Percentiles rank a stretch among this genome's conserved stretches.
Conservation (phyloP, 140 eudicot genomes). For the Oenanthe javanica region DNA sequence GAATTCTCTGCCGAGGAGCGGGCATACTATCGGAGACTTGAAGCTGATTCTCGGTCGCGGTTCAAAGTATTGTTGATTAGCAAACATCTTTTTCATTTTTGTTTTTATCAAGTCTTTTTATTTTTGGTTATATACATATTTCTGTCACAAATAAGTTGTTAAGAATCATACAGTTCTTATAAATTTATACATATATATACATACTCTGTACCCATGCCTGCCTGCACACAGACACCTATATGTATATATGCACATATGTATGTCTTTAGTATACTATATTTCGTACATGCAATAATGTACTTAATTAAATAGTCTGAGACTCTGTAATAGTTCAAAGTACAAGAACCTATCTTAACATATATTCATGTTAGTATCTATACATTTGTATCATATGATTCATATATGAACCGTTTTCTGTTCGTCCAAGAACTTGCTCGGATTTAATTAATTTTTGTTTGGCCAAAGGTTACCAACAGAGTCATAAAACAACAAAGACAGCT, state of each 20-base stretch:
- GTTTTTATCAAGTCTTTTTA: background rate
- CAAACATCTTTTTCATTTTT: background rate
- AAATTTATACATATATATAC: background rate
- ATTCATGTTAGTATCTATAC: background rate
- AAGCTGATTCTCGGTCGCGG: constrained; percentile 56
- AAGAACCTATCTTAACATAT: background rate
- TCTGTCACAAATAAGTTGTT: background rate
- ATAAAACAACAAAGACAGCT: background rate
- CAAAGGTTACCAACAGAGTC: background rate
- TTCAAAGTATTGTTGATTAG: constrained; percentile 15
- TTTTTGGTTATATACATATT: background rate
- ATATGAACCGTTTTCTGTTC: no score
- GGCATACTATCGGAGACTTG: constrained; percentile 55
- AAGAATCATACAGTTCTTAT: background rate
- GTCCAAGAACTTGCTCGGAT: no score
- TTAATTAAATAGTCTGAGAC: background rate
- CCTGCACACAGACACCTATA: background rate
- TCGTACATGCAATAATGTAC: background rate
- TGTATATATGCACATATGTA: background rate
- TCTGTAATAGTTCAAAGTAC: background rate
- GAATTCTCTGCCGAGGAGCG: constrained; percentile 70
- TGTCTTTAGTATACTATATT: background rate
- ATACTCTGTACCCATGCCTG: background rate
- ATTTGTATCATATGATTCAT: no score
- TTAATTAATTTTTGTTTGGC: no score